phyloP scores from a whole-genome alignment of 495 filamentous ascomycete genomes.

The Choiromyces venosus region DNA sequence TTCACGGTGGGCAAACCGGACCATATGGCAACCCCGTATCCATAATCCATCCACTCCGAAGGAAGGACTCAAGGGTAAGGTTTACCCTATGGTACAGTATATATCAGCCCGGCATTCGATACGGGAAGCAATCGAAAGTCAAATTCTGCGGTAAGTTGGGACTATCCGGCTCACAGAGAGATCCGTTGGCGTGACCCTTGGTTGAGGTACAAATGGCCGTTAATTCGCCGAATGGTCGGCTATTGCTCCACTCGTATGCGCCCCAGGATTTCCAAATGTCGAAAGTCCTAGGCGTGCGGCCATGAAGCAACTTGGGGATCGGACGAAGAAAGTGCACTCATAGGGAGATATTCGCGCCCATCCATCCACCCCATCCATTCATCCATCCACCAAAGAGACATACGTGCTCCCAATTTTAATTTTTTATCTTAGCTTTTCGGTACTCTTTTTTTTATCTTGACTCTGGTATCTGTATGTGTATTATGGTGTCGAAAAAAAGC shows the following conservation, averaged over 20 bases:
- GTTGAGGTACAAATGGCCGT: constrained; percentile 8
- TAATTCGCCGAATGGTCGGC: constrained; percentile 20
- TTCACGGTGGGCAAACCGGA: constrained; percentile 13
- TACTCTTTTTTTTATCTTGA: not conserved
- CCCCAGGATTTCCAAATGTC: not conserved
- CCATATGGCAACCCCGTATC: not conserved
- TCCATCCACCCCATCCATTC: not conserved
- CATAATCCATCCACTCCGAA: not conserved
- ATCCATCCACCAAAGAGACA: not conserved
- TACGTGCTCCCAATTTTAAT: not conserved
- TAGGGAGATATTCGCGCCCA: not conserved
- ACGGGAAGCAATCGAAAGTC: constrained; percentile 17
- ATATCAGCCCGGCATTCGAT: constrained; percentile 13
- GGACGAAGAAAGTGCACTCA: not conserved
- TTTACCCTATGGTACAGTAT: not conserved
- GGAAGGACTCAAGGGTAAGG: not conserved
- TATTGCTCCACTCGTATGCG: constrained; percentile 10
- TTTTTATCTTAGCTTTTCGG: not conserved
- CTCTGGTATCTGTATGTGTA: not conserved
- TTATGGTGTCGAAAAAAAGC: not conserved
- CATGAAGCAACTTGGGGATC: constrained; percentile 1
- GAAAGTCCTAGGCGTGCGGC: not conserved
- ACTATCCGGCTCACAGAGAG: constrained; percentile 3
- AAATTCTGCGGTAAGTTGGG: not conserved
- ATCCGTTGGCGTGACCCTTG: constrained; percentile 8